A percentile compares a stretch with the other conserved stretches of the same genome.
These are phyloP conservation scores for Candida qinlingensis DNA, from an alignment of 805 yeast genomes.

Conservation along the genomic window DNA sequence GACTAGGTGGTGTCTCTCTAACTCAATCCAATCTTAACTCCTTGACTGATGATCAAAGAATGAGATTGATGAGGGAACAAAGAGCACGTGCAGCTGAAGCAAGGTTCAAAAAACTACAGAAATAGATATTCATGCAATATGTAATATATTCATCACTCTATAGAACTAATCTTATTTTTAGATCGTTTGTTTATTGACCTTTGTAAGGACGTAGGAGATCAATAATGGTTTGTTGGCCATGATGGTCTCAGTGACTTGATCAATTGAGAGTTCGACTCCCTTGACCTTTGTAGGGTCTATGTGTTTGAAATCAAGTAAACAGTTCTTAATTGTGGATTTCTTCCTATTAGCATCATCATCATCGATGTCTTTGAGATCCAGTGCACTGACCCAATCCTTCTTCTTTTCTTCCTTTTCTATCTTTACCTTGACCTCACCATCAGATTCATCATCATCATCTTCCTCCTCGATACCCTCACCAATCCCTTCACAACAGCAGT, in stretches of 20 bases:
- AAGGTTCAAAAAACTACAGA: conserved; percentile 40
- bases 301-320: conserved; percentile 60
- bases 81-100: conserved; percentile 97
- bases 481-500: conserved; percentile 54
- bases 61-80: conserved; percentile 84
- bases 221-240: conserved; percentile 21
- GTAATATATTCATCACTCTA: background rate
- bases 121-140: conserved; percentile 1
- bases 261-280: conserved; percentile 22
- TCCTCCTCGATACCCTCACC: conserved; percentile 34
- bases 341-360: conserved; percentile 25
- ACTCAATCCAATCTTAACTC: conserved; percentile 47
- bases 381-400: conserved; percentile 21
- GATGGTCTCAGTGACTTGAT: conserved; percentile 29
- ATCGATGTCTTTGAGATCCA: conserved; percentile 11
- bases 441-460: conserved; percentile 19
- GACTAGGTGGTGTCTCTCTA: conserved; percentile 25
- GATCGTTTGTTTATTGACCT: conserved; percentile 26
- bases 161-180: conserved; percentile 9
- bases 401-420: conserved; percentile 8
- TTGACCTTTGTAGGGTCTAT: conserved; percentile 39
- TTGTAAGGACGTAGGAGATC: conserved; percentile 38
- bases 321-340: conserved; percentile 44
- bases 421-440: conserved; percentile 16
- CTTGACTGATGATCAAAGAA: conserved; percentile 66